Evolutionary conservation across 495 filamentous ascomycete species (phyloP).

Genomic region (Oleoguttula mirabilis): DNA sequence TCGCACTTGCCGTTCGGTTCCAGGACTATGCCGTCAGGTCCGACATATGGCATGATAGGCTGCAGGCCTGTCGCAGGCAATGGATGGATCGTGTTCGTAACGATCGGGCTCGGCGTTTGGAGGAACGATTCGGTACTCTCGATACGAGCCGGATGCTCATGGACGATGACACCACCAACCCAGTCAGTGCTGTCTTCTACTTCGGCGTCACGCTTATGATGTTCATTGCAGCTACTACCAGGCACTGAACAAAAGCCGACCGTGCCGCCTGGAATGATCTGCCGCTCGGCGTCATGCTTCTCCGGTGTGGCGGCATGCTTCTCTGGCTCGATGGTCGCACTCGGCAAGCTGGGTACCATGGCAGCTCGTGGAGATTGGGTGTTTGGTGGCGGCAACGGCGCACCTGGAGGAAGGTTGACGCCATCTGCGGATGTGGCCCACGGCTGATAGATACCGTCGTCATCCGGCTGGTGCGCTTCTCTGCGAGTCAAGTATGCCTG

Average conservation of each 20-base stretch:
- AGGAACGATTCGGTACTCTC: background rate
- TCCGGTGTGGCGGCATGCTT: no score
- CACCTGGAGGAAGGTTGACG: background rate
- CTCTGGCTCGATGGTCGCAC: background rate
- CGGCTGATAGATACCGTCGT: background rate
- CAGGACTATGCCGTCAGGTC: background rate
- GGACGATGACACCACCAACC: no score
- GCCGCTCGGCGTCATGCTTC: background rate
- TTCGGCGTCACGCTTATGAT: background rate
- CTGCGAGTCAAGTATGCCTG: background rate
- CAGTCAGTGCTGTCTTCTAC: background rate
- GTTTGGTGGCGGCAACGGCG: background rate
- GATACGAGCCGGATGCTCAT: no score
- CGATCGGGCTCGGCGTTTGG: background rate
- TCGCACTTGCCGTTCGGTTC: background rate
- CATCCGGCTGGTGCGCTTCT: background rate
- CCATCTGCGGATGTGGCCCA: background rate
- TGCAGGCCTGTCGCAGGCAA: background rate
- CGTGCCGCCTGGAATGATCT: background rate
- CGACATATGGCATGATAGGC: background rate
- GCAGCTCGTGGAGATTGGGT: background rate
- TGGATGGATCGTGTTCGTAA: background rate
- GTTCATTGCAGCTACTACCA: background rate
- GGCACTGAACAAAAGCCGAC: background rate
- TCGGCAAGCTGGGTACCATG: background rate